phyloP scores from a whole-genome alignment of 176 grass and related monocot genomes.

The Areca catechu region DNA sequence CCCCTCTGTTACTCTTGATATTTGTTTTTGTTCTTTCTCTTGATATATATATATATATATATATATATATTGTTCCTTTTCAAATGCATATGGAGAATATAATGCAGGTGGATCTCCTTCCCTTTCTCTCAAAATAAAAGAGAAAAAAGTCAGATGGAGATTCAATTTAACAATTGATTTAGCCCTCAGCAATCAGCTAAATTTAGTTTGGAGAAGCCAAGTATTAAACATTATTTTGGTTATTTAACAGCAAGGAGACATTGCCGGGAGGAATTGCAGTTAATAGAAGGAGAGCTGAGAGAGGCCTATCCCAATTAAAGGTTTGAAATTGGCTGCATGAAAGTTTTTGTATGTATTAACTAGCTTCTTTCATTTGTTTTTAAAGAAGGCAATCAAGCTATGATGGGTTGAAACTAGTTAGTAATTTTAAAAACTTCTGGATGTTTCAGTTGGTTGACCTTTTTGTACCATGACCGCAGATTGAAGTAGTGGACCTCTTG shows the following conservation, averaged over 20 bases:
- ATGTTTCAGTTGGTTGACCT: background rate
- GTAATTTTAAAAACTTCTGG: background rate
- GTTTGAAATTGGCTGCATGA: slow-evolving; percentile 14
- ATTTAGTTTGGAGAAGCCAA: too few relatives aligned
- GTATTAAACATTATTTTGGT: background rate
- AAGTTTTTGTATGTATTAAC: background rate
- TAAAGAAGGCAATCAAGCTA: background rate
- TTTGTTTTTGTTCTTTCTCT: slow-evolving; percentile 17
- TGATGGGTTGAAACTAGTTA: background rate
- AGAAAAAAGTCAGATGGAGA: slow-evolving; percentile 12
- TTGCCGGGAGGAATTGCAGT: slow-evolving; percentile 60
- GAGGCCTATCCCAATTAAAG: slow-evolving; percentile 57
- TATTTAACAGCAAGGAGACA: slow-evolving; percentile 64
- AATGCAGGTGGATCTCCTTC: too few relatives aligned
- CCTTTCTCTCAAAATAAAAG: too few relatives aligned
- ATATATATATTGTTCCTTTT: too few relatives aligned
- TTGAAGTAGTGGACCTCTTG: slow-evolving; percentile 71
- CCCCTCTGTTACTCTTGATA: slow-evolving; percentile 2
- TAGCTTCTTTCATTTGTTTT: background rate
- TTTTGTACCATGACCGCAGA: slow-evolving; percentile 17
- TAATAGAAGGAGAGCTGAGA: slow-evolving; percentile 81
- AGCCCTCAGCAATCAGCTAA: too few relatives aligned
- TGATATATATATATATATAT: too few relatives aligned
- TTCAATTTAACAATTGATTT: too few relatives aligned
- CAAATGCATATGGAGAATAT: background rate